Base-by-base conservation (phyloP, 257 asterid species). In the Penstemon barbatus region DNA sequence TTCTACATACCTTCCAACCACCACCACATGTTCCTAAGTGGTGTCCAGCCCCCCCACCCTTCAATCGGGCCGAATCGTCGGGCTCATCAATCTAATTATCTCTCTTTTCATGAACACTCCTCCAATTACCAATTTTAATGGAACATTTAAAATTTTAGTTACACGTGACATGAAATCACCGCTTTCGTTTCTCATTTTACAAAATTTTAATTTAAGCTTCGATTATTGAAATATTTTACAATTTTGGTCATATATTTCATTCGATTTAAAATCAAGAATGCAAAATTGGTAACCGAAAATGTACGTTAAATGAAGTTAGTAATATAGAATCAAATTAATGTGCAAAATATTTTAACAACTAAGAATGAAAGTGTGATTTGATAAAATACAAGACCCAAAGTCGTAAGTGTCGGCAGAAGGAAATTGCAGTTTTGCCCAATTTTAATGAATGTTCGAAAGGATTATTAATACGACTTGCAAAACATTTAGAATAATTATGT, bases 1-100 rank as follows among this genome's bases (percentile, higher is more conserved):
- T 46, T 50, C 61, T 41, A 55, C 19, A 25, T 25, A 25, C 2
- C 33, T 58, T 40, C 43, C 61, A 64, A 63, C 81, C 57, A 72
- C 70, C 61, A 11, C 69, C 75, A 61, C 77, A 71, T 49, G 71
- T 72, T 65, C 18, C 69, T 51, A 13, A 53, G 65, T 57, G 67
- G 70, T 64, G 10, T 58, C 76, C 72, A 50, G 44, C 44, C 49
- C 49, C 45, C 62, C 13, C 42, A 5, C 7, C 15, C 60, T 8
- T 54, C 57, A 7, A 5, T 19, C 44, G 73, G 72, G 48, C 54
- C 61, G 3, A 48, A 3, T 48, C 12, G 15, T 15, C 53, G 15
- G 13, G 54, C 69, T 36, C 5, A 6, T 8, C 3, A 10, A 0
- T 46, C 63, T 62, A 5, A 9, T 9, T 42, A 1, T 40, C 19